Percentiles rank a stretch among this genome's conserved stretches.
These are phyloP conservation scores for Scytalidium lignicola DNA, from an alignment of 2,329 filamentous ascomycete species.

Conservation along the genomic window DNA sequence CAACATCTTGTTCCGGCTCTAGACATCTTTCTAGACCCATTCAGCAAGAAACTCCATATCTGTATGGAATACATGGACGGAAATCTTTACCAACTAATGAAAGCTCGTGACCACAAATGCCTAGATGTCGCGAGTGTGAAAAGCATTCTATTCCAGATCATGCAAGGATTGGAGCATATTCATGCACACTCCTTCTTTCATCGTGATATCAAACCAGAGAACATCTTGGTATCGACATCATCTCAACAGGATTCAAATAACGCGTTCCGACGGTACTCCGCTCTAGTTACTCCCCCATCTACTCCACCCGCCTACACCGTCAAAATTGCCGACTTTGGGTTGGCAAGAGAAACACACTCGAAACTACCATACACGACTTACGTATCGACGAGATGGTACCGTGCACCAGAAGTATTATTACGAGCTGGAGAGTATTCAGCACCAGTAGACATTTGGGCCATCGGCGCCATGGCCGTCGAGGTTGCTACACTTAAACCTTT, in stretches of 20 bases:
- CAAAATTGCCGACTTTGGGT: conserved; percentile 96
- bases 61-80: conserved; percentile 99
- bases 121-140: conserved; percentile 90
- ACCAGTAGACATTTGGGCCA: conserved; percentile 96
- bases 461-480: conserved; percentile 98
- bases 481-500: conserved; percentile 93
- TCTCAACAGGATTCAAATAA: conserved; percentile 71
- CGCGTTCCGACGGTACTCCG: conserved; percentile 88
- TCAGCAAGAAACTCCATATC: conserved; percentile 94
- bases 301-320: conserved; percentile 92
- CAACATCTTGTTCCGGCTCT: conserved; percentile 92
- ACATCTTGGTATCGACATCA: conserved; percentile 93
- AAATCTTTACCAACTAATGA: conserved; percentile 98
- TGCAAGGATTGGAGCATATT: conserved; percentile 93
- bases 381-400: conserved; percentile 94
- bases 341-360: conserved; percentile 95
- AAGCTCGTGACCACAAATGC: conserved; percentile 90
- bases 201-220: conserved; percentile 98
- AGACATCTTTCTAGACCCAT: conserved; percentile 96
- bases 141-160: conserved; percentile 95
- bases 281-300: conserved; percentile 87
- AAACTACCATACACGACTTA: conserved; percentile 97
- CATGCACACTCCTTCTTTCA: conserved; percentile 98
- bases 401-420: conserved; percentile 87
- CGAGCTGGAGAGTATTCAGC: conserved; percentile 95